Evolutionary conservation across 495 filamentous ascomycete genomes (phyloP), one percentile per base, ranked within the genome.

Genomic region (Glutinoglossum americanum): DNA sequence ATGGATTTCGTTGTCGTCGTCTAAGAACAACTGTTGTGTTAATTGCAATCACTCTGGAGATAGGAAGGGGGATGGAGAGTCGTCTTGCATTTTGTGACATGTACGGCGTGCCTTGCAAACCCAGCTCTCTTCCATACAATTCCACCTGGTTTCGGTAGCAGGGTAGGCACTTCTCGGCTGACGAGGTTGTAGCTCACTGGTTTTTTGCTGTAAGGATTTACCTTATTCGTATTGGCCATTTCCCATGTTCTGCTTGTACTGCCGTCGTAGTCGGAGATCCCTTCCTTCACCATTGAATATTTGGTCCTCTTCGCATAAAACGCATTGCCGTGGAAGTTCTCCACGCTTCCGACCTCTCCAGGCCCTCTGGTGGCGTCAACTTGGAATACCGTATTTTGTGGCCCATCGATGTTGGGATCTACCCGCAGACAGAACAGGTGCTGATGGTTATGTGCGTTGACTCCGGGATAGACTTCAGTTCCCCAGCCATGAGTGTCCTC

Each of bases 51-150:
- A 27, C 45, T n/a, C 15, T n/a, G n/a, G n/a, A 48, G 5, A n/a
- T n/a, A 3, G 17, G 44, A 41, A 13, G 56, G 19, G 27, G 44
- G 11, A 11, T 4, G 32, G 11, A 11, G 32, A 11, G 11, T 35
- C 32, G 28, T 66, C 80, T 73, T 79, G 90, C 87, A 94, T 68
- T 82, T 84, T 3, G 89, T 97, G 37, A 95, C 89, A 63, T 90
- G 85, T 0, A 97, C 80, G n/a, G 89, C 80, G 59, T 95, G 87
- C 51, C 88, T 71, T 10, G 90, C 89, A 62, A 97, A 97, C 0
- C 85, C 87, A 15, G 90, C 89, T 23, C 89, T 79, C 69, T 94
- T 94, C 89, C 89, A 95, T 33, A 94, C 89, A 23, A 96, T 67
- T 0, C 85, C 80, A 25, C 84, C 84, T 58, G 83, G 78, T 70